phyloP scores from a whole-genome alignment of 2,329 filamentous ascomycete genomes.

The Exophiala spinifera region DNA sequence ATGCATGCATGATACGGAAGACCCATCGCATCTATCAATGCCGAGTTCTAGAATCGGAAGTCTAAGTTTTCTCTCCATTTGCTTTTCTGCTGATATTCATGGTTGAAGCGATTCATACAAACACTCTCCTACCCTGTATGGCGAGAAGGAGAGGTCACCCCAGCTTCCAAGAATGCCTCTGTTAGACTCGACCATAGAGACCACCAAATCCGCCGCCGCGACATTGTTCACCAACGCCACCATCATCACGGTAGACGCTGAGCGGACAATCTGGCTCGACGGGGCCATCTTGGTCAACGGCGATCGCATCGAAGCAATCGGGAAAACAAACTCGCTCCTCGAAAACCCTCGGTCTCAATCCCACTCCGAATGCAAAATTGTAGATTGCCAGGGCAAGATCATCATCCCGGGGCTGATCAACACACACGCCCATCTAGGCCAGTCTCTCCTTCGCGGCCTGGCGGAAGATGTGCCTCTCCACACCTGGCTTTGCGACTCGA shows the following conservation, averaged over 20 bases:
- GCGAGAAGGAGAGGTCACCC: too few relatives aligned
- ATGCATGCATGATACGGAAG: too few relatives aligned
- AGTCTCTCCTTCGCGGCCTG: constrained; percentile 36
- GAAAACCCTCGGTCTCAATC: constrained; percentile 2
- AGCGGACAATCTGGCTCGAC: constrained; percentile 19
- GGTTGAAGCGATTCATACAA: too few relatives aligned
- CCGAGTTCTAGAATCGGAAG: too few relatives aligned
- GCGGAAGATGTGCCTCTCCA: constrained; percentile 32
- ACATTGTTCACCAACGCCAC: constrained; percentile 24
- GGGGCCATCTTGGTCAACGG: constrained; percentile 13
- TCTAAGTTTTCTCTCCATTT: too few relatives aligned
- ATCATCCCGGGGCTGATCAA: constrained; percentile 39
- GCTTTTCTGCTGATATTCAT: too few relatives aligned
- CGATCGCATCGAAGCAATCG: constrained; percentile 16
- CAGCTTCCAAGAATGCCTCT: too few relatives aligned
- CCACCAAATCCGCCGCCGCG: too few relatives aligned
- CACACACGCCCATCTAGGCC: constrained; percentile 37
- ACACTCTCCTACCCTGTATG: too few relatives aligned
- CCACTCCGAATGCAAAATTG: constrained; percentile 13
- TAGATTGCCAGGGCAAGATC: constrained; percentile 34
- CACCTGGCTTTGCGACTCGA: constrained; percentile 35
- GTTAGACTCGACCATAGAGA: too few relatives aligned
- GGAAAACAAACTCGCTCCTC: constrained; percentile 12
- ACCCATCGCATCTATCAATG: too few relatives aligned
- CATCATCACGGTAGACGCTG: constrained; percentile 19